Evolutionary conservation across 495 filamentous ascomycete species (phyloP), one percentile per base, ranked within the genome.

Genomic region (Penicilliopsis zonata): DNA sequence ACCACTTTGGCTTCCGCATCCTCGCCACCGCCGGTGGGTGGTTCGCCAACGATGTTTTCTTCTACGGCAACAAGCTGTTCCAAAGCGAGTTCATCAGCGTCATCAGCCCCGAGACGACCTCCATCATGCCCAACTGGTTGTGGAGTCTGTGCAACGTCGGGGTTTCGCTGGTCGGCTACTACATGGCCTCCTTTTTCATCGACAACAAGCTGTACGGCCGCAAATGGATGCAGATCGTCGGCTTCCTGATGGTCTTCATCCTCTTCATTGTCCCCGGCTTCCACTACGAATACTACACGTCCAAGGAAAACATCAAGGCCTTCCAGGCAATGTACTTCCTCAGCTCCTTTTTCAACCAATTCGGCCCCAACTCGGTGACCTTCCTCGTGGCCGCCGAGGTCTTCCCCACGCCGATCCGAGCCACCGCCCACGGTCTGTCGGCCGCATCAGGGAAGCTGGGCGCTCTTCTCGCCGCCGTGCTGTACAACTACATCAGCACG

Each of bases 41-140:
- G 86, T 94, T 81, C 52, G 76, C 72, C 61, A 94, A 93, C 52
- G 86, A 93, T 53, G 74, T 94, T 13, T 93, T 94, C 71, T 94
- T 94, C 64, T 94, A 94, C 57, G 86, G 86, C 42, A 94, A 93
- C 79, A 93, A 93, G 71, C 77, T 94, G 22, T 94, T 94, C 69
- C 85, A 92, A 59, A 68, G 66, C 41, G 71, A 86, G 49, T 94
- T 94, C 55, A 92, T 93, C 49, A 56, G 43, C 1, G 77, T 82
- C 46, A 73, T 93, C 35, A 76, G 74, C 34, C 66, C 68, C 9
- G 43, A 56, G 19, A 62, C 67, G 37, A 50, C 57, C 1, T 81
- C 78, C 0, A 69, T 93, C 41, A 80, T 92, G 76, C 74, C 74
- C 3, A 72, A 63, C 25, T 94, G 86, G 86, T 62, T 84, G n/a